These are phyloP conservation scores for Xylaria grammica DNA, from an alignment of 495 filamentous ascomycete genomes.

Conservation along the genomic window DNA sequence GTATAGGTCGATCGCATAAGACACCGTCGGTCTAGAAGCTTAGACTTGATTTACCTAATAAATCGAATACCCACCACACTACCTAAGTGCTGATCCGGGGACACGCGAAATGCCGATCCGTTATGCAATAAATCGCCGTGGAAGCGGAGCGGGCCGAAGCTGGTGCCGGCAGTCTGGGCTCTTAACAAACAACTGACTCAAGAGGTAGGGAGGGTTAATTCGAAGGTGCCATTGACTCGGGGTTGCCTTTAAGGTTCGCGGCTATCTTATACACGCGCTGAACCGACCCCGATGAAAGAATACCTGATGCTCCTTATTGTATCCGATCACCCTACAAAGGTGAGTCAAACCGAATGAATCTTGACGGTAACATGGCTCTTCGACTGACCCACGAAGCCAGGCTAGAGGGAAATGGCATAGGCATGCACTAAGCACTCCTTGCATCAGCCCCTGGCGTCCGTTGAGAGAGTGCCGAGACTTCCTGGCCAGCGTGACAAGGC, in stretches of 20 bases:
- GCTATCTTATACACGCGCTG: no score
- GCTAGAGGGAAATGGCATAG: no score
- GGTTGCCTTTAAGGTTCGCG: background rate
- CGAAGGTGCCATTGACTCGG: background rate
- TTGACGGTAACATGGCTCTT: background rate
- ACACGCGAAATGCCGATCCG: background rate
- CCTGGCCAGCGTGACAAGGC: no score
- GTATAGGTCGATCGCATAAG: slow-evolving; percentile 1
- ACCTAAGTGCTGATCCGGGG: background rate
- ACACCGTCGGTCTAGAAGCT: background rate
- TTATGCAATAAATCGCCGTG: background rate
- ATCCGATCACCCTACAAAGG: background rate
- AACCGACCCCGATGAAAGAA: no score
- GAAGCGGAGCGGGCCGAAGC: slow-evolving; percentile 14
- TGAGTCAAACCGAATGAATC: background rate
- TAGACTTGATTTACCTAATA: no score
- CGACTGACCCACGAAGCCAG: background rate
- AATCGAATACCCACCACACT: background rate
- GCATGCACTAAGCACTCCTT: no score
- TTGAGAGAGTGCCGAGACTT: no score
- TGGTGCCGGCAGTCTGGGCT: background rate
- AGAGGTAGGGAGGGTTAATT: background rate
- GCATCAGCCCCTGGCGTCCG: no score
- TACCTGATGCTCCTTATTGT: background rate
- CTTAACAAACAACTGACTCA: background rate